Evolutionary conservation across 208 protist species (phyloP), one percentile per base, ranked within the genome.

Genomic region (Crithidia brevicula): DNA sequence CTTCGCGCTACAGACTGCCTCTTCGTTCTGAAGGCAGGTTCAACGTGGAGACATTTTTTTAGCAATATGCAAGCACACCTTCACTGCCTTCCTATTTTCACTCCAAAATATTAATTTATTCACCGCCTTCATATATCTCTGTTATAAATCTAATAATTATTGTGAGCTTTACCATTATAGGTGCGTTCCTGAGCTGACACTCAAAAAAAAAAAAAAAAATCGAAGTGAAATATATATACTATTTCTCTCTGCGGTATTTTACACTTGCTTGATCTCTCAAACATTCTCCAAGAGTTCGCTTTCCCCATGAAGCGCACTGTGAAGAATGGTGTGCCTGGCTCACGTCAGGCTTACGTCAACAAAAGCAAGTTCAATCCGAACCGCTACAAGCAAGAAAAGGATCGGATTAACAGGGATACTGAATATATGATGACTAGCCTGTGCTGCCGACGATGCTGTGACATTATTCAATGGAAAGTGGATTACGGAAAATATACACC

Each of bases 401-500:
- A 96, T 52, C 42, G 65, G n/a, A 59, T 93, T 11, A 60, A 77
- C 1, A 49, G 52, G 5, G 54, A 67, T 10, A 56, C 79, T 11
- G 65, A 90, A 7, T 54, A 65, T 36, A 54, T 50, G 9, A 91
- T 92, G 83, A 92, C 87, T 9, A 92, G 83, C 51, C 60, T 96
- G 31, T 95, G 89, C 65, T 94, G 89, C 51, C 66, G 79, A 10
- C 81, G 88, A 9, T 97, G 92, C 77, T 92, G 82, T 56, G 83
- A 96, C 16, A 92, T 96, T 20, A 80, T 97, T 56, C 78, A 92
- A 30, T 97, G 92, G 92, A 95, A 95, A 66, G 73, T 91, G 5
- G 83, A 92, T 47, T 97, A 93, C 52, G 92, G 92, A 1, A 95
- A 97, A 67, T 97, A 92, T 62, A 63, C 65, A 15, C 73, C 77